Conservation (phyloP, 768 basidiomycete genomes). For the Boletus pseudopeckii region DNA sequence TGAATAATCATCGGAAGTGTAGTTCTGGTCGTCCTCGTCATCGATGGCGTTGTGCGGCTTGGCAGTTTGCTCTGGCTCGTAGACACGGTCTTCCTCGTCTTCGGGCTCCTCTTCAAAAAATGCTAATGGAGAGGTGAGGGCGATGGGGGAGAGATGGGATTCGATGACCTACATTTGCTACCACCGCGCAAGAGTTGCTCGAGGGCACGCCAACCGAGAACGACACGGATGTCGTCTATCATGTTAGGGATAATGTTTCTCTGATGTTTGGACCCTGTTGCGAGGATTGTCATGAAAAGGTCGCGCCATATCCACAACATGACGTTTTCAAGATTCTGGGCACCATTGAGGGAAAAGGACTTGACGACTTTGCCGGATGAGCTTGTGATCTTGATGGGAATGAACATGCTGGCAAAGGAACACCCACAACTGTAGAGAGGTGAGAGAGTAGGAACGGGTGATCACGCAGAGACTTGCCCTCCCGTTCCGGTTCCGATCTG, state of each 20-base stretch:
- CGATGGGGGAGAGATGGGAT: not conserved
- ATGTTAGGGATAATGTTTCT: slow-evolving; percentile 44
- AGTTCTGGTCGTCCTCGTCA: slow-evolving; percentile 31
- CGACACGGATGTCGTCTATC: slow-evolving; percentile 54
- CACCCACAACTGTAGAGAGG: slow-evolving; percentile 49
- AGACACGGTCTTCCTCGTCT: slow-evolving; percentile 23
- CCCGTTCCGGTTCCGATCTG: slow-evolving; percentile 40
- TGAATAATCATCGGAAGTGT: slow-evolving; percentile 19
- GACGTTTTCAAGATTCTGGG: slow-evolving; percentile 42
- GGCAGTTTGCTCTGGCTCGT: not conserved
- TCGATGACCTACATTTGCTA: slow-evolving; percentile 33
- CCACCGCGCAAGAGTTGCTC: slow-evolving; percentile 57
- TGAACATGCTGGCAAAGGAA: slow-evolving; percentile 42
- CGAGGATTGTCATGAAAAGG: slow-evolving; percentile 55
- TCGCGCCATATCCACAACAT: slow-evolving; percentile 71
- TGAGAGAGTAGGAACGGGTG: slow-evolving; percentile 5
- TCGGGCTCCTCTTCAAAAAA: slow-evolving; percentile 15
- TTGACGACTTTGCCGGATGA: slow-evolving; percentile 45
- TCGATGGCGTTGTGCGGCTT: slow-evolving; percentile 19
- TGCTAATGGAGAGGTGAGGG: not conserved
- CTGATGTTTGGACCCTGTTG: slow-evolving; percentile 31
- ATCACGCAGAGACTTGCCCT: slow-evolving; percentile 32
- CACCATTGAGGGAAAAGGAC: slow-evolving; percentile 47
- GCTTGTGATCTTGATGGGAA: slow-evolving; percentile 44
- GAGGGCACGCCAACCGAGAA: slow-evolving; percentile 49